phyloP scores from a whole-genome alignment of 2,329 filamentous ascomycete genomes.

The Aspergillus clavatus region DNA sequence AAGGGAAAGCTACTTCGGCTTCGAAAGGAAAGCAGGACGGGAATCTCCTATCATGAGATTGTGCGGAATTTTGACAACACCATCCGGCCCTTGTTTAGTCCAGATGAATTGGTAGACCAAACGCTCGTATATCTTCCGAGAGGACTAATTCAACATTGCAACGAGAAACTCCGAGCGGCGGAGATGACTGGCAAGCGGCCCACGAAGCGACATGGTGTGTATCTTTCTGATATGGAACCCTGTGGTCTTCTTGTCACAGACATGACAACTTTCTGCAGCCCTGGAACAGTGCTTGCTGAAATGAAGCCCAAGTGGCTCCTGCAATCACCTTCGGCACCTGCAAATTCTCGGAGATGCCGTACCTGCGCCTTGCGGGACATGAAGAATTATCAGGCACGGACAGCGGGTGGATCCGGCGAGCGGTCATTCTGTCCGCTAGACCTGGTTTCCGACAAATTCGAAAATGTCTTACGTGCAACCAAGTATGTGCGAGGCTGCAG shows the following conservation, averaged over 20 bases:
- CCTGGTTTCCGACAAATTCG: constrained; percentile 48
- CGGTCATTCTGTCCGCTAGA: constrained; percentile 60
- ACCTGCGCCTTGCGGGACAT: constrained; percentile 62
- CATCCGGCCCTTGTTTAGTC: constrained; percentile 53
- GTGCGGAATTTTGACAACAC: constrained; percentile 34
- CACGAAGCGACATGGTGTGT: constrained; percentile 47
- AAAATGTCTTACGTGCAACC: constrained; percentile 44
- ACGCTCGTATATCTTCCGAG: constrained; percentile 48
- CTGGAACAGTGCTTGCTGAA: constrained; percentile 51
- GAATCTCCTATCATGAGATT: constrained; percentile 49
- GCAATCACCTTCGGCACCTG: constrained; percentile 68
- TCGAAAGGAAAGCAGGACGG: constrained; percentile 53
- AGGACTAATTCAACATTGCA: constrained; percentile 46
- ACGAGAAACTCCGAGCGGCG: constrained; percentile 49
- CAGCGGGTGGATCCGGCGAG: constrained; percentile 24
- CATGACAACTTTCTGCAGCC: constrained; percentile 52
- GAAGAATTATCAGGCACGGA: constrained; percentile 39
- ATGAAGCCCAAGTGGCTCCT: constrained; percentile 83
- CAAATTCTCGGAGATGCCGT: constrained; percentile 60
- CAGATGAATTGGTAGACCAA: constrained; percentile 53
- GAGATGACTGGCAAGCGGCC: constrained; percentile 44
- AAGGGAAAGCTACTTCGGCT: constrained; percentile 55
- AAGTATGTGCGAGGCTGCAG: constrained; percentile 32
- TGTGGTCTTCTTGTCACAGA: constrained; percentile 69
- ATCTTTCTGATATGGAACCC: constrained; percentile 51